Percentiles rank a stretch among this genome's conserved stretches.
These are phyloP conservation scores for Botryotinia convoluta DNA, from an alignment of 2,329 filamentous ascomycete species.

Conservation along the genomic window DNA sequence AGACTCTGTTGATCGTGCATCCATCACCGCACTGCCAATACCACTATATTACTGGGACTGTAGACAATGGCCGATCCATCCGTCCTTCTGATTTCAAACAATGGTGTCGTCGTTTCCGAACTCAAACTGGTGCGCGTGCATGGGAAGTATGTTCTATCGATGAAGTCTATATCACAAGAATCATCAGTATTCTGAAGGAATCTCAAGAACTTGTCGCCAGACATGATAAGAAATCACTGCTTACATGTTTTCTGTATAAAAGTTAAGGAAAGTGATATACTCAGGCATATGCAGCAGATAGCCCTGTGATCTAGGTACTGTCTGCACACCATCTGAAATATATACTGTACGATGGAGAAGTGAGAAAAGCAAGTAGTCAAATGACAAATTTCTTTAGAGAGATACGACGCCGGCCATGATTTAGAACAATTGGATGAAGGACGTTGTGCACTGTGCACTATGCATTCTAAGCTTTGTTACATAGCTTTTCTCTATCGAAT, in stretches of 20 bases:
- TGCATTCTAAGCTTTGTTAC: constrained; percentile 24
- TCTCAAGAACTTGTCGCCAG: neutral
- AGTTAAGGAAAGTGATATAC: constrained; percentile 16
- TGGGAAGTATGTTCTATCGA: neutral
- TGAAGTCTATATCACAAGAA: constrained; percentile 1
- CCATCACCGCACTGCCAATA: constrained; percentile 34
- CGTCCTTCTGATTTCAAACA: constrained; percentile 37
- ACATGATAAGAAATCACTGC: constrained; percentile 22
- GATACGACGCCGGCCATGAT: constrained; percentile 10
- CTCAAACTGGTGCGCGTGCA: neutral
- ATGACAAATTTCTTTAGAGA: constrained; percentile 16
- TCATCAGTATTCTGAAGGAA: constrained; percentile 1
- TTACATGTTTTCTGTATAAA: constrained; percentile 27
- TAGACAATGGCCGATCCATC: constrained; percentile 31
- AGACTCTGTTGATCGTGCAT: constrained; percentile 34
- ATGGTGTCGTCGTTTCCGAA: neutral
- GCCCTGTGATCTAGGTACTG: constrained; percentile 20
- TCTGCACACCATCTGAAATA: constrained; percentile 20
- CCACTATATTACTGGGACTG: constrained; percentile 31
- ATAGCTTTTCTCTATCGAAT: constrained; percentile 16
- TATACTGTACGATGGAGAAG: constrained; percentile 2
- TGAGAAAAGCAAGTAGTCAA: constrained; percentile 16
- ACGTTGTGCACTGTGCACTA: constrained; percentile 27
- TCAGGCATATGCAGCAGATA: constrained; percentile 21
- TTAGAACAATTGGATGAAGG: constrained; percentile 15